Evolutionary conservation across 139 green algal species (phyloP).

Genomic region (Haematococcus sp.): DNA sequence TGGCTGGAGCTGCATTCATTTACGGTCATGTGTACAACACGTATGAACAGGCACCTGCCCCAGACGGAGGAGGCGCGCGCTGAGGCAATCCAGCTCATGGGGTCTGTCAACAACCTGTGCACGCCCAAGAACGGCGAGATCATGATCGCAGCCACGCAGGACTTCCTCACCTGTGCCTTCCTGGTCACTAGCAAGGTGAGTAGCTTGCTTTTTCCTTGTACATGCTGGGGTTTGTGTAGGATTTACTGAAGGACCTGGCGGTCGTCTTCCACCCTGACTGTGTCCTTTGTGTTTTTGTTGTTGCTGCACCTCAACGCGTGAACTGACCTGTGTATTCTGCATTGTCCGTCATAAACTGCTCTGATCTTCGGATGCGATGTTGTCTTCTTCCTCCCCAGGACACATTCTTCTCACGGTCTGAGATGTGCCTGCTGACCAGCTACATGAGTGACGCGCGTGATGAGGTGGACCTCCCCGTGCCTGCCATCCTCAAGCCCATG

Average conservation of each 20-base stretch:
- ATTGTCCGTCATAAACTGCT: no score
- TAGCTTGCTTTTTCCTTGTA: conserved; percentile 46
- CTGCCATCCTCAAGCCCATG: conserved; percentile 37
- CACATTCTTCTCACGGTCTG: conserved; percentile 44
- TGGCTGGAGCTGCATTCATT: no score
- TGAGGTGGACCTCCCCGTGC: conserved; percentile 58
- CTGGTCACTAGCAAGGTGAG: conserved; percentile 77
- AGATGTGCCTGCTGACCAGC: conserved; percentile 70
- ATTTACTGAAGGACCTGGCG: background rate
- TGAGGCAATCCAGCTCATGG: conserved; percentile 92
- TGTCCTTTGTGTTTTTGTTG: no score
- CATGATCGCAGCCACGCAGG: conserved; percentile 90
- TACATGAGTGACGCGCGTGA: conserved; percentile 76
- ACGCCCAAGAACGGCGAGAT: conserved; percentile 98
- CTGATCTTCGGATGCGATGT: no score
- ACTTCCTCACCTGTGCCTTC: conserved; percentile 95
- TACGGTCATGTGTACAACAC: no score
- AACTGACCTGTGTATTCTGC: no score
- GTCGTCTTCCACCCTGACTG: conserved; percentile 29
- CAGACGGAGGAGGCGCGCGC: conserved; percentile 95
- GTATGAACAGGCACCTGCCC: background rate
- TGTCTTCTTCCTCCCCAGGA: background rate
- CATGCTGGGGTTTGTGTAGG: background rate
- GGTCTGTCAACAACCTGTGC: conserved; percentile 87
- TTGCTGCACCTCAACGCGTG: no score